Percentiles rank a stretch among this genome's conserved stretches.
These are phyloP conservation scores for Piloderma croceum DNA, from an alignment of 768 basidiomycete genomes.

Conservation along the genomic window DNA sequence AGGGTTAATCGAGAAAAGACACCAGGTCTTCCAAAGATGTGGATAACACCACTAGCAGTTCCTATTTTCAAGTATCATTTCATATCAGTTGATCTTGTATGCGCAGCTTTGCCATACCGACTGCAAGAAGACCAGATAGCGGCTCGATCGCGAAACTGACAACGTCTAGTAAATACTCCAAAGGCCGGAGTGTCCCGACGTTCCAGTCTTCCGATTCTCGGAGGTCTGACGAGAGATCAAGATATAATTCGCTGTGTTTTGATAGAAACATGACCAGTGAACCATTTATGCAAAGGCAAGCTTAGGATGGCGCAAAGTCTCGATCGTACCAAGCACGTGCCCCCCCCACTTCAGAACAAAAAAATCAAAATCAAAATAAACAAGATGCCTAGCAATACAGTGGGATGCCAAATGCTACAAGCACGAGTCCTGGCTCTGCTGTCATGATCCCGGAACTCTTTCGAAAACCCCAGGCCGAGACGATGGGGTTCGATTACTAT, in stretches of 20 bases:
- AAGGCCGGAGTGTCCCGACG: constrained; percentile 40
- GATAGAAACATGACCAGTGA: neutral
- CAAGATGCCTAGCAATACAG: no score
- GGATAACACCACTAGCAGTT: constrained; percentile 55
- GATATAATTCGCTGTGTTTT: constrained; percentile 18
- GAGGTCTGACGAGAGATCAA: constrained; percentile 54
- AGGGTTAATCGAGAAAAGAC: constrained; percentile 49
- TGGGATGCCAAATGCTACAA: no score
- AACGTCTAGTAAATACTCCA: constrained; percentile 48
- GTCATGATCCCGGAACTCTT: neutral
- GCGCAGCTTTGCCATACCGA: constrained; percentile 36
- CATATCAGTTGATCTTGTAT: neutral
- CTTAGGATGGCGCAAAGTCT: no score
- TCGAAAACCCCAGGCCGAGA: neutral
- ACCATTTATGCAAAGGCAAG: no score
- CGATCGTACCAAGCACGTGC: no score
- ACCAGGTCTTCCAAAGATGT: constrained; percentile 63
- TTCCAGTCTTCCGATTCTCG: constrained; percentile 56
- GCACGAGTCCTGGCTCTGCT: no score
- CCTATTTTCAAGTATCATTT: constrained; percentile 34
- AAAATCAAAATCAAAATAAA: no score
- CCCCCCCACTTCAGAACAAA: no score
- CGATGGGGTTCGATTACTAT: no score
- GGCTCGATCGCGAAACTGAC: constrained; percentile 55
- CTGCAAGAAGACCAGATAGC: constrained; percentile 52